Conservation (phyloP, 352 stramenopile genomes). For the Globisporangium lucens region DNA sequence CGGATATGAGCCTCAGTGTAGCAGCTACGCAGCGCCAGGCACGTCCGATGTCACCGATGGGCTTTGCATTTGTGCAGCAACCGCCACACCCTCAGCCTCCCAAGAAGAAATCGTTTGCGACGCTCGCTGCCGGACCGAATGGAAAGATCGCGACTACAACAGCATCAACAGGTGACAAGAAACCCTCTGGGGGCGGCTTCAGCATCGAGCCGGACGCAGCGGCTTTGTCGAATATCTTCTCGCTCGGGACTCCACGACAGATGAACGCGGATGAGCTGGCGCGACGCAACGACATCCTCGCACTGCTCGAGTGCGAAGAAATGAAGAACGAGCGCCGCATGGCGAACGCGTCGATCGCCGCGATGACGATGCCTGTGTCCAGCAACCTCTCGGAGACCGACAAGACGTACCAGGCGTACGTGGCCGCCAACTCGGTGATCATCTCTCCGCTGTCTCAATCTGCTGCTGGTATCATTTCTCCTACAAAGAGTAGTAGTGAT, state of each 20-base stretch:
- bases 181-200: not conserved
- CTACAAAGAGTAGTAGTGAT: not conserved
- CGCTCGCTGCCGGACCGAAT: not conserved
- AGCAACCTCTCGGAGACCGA: constrained; percentile 20
- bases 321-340: constrained; percentile 23
- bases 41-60: not conserved
- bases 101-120: constrained; percentile 11
- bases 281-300: constrained; percentile 46
- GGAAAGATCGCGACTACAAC: not conserved
- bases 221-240: constrained; percentile 56
- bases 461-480: not conserved
- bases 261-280: constrained; percentile 42
- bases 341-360: constrained; percentile 30
- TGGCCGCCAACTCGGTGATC: constrained; percentile 37
- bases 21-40: not conserved
- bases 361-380: constrained; percentile 23
- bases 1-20: constrained; percentile 3
- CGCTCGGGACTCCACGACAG: constrained; percentile 53
- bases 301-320: constrained; percentile 41
- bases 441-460: constrained; percentile 2
- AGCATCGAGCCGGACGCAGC: constrained; percentile 24
- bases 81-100: not conserved
- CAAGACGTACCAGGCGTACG: constrained; percentile 36
- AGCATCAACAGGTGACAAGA: constrained; percentile 8
- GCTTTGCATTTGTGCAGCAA: not conserved